Percentiles rank a stretch among this genome's conserved stretches.
Conservation (phyloP, 1,284 basidiomycete genomes). For the Caloboletus firmus region DNA sequence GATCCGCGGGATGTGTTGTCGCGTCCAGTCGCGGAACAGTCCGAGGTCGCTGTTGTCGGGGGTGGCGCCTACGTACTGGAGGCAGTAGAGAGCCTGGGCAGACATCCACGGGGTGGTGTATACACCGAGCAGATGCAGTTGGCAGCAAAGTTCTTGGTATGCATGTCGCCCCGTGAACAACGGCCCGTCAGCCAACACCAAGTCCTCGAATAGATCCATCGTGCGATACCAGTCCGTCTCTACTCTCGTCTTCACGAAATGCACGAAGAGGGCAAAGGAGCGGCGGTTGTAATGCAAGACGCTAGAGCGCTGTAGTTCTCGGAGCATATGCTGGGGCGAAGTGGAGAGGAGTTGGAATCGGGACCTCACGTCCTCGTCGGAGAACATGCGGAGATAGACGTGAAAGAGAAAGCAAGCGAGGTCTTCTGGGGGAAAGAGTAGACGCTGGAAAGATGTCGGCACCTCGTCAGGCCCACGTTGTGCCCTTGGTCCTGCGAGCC, state of each 20-base stretch:
- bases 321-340: background rate
- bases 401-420: constrained; percentile 44
- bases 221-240: constrained; percentile 35
- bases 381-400: constrained; percentile 50
- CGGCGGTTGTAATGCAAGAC: constrained; percentile 43
- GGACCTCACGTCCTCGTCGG: constrained; percentile 12
- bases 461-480: background rate
- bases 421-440: constrained; percentile 30
- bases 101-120: constrained; percentile 14
- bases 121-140: constrained; percentile 38
- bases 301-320: background rate
- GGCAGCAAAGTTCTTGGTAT: constrained; percentile 44
- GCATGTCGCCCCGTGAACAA: constrained; percentile 35
- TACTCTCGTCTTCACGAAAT: constrained; percentile 36
- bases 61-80: background rate
- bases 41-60: background rate
- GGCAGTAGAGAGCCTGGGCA: background rate
- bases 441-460: constrained; percentile 3
- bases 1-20: constrained; percentile 13
- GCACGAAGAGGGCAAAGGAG: constrained; percentile 45
- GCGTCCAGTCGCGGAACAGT: constrained; percentile 22
- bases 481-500: constrained; percentile 11
- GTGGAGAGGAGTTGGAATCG: background rate
- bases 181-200: constrained; percentile 30
- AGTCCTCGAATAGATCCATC: constrained; percentile 33